A percentile compares a stretch with the other conserved stretches of the same genome.
Evolutionary conservation across 1,284 basidiomycete species (phyloP).

Genomic region (Filobasidium uniguttulatum): DNA sequence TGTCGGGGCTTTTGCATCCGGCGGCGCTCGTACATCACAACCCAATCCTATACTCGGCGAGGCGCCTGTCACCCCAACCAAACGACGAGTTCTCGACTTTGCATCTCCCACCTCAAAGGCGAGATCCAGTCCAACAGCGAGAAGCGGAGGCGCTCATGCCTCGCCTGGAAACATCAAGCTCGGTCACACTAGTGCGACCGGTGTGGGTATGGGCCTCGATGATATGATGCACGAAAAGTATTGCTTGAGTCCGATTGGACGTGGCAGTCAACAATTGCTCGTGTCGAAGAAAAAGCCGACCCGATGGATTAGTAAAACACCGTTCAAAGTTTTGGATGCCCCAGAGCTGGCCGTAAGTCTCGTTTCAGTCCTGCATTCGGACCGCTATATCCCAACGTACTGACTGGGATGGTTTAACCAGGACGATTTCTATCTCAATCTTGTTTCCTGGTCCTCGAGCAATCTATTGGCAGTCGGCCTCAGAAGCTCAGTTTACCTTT

Average conservation of each 20-base stretch:
- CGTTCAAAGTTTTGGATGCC: conserved; percentile 93
- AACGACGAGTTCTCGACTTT: conserved; percentile 19
- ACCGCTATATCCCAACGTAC: not conserved
- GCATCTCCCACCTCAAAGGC: conserved; percentile 18
- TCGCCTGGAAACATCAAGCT: conserved; percentile 15
- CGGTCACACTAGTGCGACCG: conserved; percentile 6
- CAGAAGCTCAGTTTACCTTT: conserved; percentile 83
- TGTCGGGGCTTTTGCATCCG: conserved; percentile 9
- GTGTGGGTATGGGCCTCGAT: conserved; percentile 31
- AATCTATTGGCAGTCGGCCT: conserved; percentile 91
- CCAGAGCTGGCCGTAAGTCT: conserved; percentile 61
- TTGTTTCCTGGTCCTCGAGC: conserved; percentile 92
- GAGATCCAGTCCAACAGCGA: conserved; percentile 19
- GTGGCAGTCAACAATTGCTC: conserved; percentile 67
- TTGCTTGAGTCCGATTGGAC: conserved; percentile 76
- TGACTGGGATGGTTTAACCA: conserved; percentile 13
- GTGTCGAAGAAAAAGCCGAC: conserved; percentile 69
- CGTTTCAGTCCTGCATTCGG: not conserved
- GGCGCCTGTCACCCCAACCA: conserved; percentile 8
- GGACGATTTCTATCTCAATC: conserved; percentile 96
- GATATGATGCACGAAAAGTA: conserved; percentile 66
- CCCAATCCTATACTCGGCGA: conserved; percentile 3
- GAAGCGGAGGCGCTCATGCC: conserved; percentile 15
- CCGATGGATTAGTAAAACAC: conserved; percentile 80
- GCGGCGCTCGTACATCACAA: not conserved